Evolutionary conservation across 306 rosid genomes (phyloP), one percentile per base, ranked within the genome.

Genomic region (Cicer pinnatifidum): DNA sequence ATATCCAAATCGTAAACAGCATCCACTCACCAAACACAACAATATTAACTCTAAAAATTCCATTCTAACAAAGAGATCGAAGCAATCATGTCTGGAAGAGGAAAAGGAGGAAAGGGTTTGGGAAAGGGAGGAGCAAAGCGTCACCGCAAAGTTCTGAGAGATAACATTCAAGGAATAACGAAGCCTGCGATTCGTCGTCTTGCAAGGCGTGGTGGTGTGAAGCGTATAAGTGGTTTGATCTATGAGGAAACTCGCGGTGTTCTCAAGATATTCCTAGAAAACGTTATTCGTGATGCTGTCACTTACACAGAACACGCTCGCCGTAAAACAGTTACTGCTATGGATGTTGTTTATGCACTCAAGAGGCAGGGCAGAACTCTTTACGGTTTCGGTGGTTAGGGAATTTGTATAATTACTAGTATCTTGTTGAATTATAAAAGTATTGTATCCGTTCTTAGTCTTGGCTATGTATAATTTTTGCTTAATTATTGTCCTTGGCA

Each of bases 281-380:
- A 80, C 3, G 85, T 84, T 1, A 84, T 80, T 52, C 84, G 85
- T 1, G 87, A 84, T 1, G 87, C 83, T 1, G 87, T 84, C 1
- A 84, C 87, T 11, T 84, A 85, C 71, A 85, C 88, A 1, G 88
- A 85, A 80, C 88, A 85, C 1, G 88, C 86, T 67, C 82, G 86
- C 56, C 82, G 86, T 0, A 85, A 82, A 80, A 85, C 88, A 0
- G 88, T 85, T 0, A 85, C 86, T 0, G 88, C 84, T 40, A 82
- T 85, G 88, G 88, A 85, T n/a, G 86, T 85, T 6, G 88, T 84
- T 3, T 84, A 84, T 0, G 85, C 88, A 0, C 48, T 84, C 41
- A 84, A 84, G 83, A 82, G 88, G 78, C 88, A 85, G 69, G 88
- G 88, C 0, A 82, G 88, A 15, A 85, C 88, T 8, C 88, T 85